Base-by-base conservation (phyloP, 495 filamentous ascomycete species). In the Ramalina intermedia region DNA sequence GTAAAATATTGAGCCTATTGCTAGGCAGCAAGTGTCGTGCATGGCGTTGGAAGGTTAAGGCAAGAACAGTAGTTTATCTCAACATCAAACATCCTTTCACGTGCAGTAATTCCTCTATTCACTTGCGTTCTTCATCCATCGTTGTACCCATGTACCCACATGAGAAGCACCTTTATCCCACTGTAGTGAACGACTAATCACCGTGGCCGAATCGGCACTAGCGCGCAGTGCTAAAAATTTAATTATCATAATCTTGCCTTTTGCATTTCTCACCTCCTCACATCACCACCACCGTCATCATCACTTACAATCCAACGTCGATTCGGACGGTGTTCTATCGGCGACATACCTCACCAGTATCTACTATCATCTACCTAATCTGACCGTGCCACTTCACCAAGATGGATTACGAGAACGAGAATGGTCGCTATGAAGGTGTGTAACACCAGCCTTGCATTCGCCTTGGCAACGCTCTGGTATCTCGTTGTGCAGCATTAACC, bases 381-480 rank as follows among this genome's bases (percentile, higher is more conserved):
- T 23, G 24, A 26, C 37, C 38, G 37, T 37, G 50, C 61, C 61
- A 51, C 58, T 71, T 74, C 66, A 66, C 71, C 24, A 49, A 55
- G 55, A 84, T 87, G 74, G 87, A 94, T 59, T 91, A 88, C 69
- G 87, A 91, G 59, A 84, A 79, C 61, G 85, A 87, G 52, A 85
- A 81, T 63, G 80, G 85, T 67, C 84, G 82, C 53, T 91, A 86
- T 58, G 84, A 89, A 55, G 87, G 87, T 91, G 75, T 67, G 81
- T 70, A 46, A 37, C 35, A 41, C 41, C 57, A 52, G 36, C 55
- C 52, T 48, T 57, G 21, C 27, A 41, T 39, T 33, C 35, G 46
- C 29, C 43, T 33, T 45, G 37, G 8, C 21, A 27, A 36, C 12
- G 33, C 23, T 42, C 24, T 29, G 39, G 47, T 52, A 5, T 20